A percentile compares a stretch with the other conserved stretches of the same genome.
These are phyloP conservation scores for Calonectria ilicicola DNA, from an alignment of 2,329 filamentous ascomycete genomes.

Conservation along the genomic window DNA sequence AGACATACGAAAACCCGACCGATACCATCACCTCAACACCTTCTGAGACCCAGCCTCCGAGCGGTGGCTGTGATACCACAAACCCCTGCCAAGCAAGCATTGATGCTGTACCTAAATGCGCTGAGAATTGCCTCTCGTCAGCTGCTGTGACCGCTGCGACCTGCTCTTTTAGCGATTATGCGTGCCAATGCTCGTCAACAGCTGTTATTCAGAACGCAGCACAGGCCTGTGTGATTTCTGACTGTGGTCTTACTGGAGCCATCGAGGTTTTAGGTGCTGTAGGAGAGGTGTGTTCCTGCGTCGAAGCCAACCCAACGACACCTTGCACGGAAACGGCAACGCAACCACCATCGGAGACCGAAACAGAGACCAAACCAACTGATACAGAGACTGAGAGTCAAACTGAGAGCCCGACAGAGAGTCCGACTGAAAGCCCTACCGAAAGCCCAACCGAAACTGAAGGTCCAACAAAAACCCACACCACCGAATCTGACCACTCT, in stretches of 20 bases:
- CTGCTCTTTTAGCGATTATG: conserved; percentile 38
- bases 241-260: conserved; percentile 32
- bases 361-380: background rate
- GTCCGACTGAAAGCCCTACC: background rate
- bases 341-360: background rate
- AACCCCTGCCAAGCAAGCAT: conserved; percentile 41
- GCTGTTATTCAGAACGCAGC: conserved; percentile 38
- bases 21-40: conserved; percentile 14
- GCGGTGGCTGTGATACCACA: conserved; percentile 29
- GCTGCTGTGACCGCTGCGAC: conserved; percentile 37
- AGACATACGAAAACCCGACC: conserved; percentile 4
- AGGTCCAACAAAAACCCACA: background rate
- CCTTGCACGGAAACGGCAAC: conserved; percentile 26
- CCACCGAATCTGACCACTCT: background rate
- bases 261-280: conserved; percentile 37
- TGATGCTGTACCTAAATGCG: conserved; percentile 41
- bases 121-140: conserved; percentile 39
- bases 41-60: background rate
- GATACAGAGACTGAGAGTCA: background rate
- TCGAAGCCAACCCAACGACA: conserved; percentile 36
- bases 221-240: conserved; percentile 36
- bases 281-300: conserved; percentile 38
- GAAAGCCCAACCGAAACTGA: background rate
- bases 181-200: conserved; percentile 40
- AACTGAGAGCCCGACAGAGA: background rate